Percentiles rank a stretch among this genome's conserved stretches.
These are phyloP conservation scores for Cinchona pubescens DNA, from an alignment of 257 asterid genomes.

Conservation along the genomic window DNA sequence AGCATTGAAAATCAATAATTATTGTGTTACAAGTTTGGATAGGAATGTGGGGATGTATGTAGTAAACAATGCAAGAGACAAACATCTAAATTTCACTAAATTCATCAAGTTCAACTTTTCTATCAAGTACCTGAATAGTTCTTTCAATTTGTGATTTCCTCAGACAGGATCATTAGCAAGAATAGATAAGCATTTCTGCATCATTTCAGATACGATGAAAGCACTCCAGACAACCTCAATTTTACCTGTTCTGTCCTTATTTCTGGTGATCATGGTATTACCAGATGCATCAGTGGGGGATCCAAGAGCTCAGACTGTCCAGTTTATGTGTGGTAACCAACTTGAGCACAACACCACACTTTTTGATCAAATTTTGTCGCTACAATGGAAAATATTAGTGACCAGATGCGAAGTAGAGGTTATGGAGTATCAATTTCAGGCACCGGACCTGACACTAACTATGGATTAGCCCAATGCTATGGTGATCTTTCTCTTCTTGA, in stretches of 20 bases:
- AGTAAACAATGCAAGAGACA: background rate
- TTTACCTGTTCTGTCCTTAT: constrained; percentile 4
- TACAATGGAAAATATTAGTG: constrained; percentile 66
- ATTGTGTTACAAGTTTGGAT: background rate
- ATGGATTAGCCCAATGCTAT: constrained; percentile 72
- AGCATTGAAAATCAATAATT: background rate
- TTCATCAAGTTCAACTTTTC: background rate
- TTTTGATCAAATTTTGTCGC: constrained; percentile 56
- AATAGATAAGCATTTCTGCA: background rate
- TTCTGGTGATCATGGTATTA: constrained; percentile 30
- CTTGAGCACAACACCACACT: constrained; percentile 46
- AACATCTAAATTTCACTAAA: too few relatives aligned
- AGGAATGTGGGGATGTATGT: background rate
- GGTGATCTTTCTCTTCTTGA: constrained; percentile 77
- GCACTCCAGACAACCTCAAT: background rate
- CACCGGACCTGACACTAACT: constrained; percentile 51
- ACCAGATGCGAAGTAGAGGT: constrained; percentile 52
- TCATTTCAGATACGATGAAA: constrained; percentile 31
- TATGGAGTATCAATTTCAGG: constrained; percentile 51
- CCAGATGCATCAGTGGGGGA: constrained; percentile 43
- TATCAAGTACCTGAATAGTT: background rate
- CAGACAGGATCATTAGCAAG: constrained; percentile 17
- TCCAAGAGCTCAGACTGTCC: constrained; percentile 54
- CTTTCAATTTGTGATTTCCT: background rate
- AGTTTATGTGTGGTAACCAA: constrained; percentile 47